Base-by-base conservation (phyloP, 257 asterid species). In the Salvia hispanica region DNA sequence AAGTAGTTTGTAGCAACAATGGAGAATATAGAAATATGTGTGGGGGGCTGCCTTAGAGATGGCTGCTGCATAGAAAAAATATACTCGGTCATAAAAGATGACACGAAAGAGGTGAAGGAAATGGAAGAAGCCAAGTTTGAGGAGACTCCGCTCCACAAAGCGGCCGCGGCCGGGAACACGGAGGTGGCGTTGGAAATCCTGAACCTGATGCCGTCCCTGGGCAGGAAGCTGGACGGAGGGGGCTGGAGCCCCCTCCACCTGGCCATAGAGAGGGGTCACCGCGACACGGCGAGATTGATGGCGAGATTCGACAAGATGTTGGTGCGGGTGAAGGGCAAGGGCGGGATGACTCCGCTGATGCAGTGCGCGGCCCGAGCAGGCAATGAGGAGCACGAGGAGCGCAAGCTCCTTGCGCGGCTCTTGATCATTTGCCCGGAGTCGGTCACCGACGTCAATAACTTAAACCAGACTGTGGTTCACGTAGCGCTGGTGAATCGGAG, bases 71-170 rank as follows among this genome's bases (percentile, higher is more conserved):
- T 1, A 7, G 4, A 7, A 2, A 9, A 39, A 36, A 14, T 58
- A 14, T 58, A 58, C 25, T 8, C 14, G 8, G 14, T 45, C 7
- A 53, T 74, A 25, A 4, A 25, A 0, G 7, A 34, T 7, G 3
- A 65, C 3, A 48, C 76, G 0, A 3, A 9, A 0, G n/a, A 50
- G 33, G 34, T 67, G 48, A 15, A 50, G 16, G 50, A 36, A 5
- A 43, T 66, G n/a, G 67, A 69, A 7, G 16, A 54, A 0, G 40
- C 9, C 45, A 69, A 12, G 3, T 71, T 68, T 25, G 63, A 14
- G 12, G n/a, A 64, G 5, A 75, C 78, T 11, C 83, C 83, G 9
- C 16, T 72, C 3, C 83, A 67, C 57, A 28, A 7, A 3, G 81
- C 78, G 3, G 81, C 78, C 7, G 25, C 68, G 39, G n/a, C n/a